A percentile compares a stretch with the other conserved stretches of the same genome.
Evolutionary conservation across 179 eudicot species (phyloP).

Genomic region (Pouteria campechiana): DNA sequence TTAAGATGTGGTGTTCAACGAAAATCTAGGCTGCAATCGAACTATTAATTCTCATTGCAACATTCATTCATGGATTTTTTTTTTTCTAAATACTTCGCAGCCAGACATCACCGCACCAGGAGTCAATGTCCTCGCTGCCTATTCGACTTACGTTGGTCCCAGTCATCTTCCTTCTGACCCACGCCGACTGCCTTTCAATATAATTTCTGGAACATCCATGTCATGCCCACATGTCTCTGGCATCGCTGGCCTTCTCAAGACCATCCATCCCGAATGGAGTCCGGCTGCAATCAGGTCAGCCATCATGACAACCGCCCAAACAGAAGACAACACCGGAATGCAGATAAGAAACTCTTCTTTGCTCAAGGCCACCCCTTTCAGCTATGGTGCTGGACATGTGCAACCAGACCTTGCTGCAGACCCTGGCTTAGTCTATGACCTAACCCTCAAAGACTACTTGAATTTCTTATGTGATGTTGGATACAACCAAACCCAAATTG

Average conservation of each 20-base stretch:
- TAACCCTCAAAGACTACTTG: constrained; percentile 41
- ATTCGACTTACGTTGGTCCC: constrained; percentile 67
- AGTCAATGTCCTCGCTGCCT: constrained; percentile 84
- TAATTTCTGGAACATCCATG: constrained; percentile 89
- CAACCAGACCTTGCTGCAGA: constrained; percentile 74
- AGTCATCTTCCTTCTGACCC: constrained; percentile 58
- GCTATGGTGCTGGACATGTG: constrained; percentile 81
- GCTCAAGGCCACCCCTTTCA: constrained; percentile 53
- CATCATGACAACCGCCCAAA: constrained; percentile 76
- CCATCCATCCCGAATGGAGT: constrained; percentile 75
- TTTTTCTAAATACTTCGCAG: constrained; percentile 16
- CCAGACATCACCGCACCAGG: constrained; percentile 97
- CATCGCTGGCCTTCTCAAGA: constrained; percentile 62
- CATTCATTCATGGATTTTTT: background rate
- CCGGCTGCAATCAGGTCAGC: constrained; percentile 91
- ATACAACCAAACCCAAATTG: constrained; percentile 40
- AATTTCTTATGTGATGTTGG: constrained; percentile 53
- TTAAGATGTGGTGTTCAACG: no score
- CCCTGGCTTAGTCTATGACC: constrained; percentile 79
- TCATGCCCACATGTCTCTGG: constrained; percentile 93
- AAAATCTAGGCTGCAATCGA: no score
- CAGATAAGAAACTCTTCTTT: constrained; percentile 50
- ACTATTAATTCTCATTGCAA: no score
- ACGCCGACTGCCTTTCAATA: constrained; percentile 54
- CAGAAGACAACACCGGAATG: constrained; percentile 39